Evolutionary conservation across 2,329 filamentous ascomycete genomes (phyloP).

Genomic region (Knoxdaviesia proteae): DNA sequence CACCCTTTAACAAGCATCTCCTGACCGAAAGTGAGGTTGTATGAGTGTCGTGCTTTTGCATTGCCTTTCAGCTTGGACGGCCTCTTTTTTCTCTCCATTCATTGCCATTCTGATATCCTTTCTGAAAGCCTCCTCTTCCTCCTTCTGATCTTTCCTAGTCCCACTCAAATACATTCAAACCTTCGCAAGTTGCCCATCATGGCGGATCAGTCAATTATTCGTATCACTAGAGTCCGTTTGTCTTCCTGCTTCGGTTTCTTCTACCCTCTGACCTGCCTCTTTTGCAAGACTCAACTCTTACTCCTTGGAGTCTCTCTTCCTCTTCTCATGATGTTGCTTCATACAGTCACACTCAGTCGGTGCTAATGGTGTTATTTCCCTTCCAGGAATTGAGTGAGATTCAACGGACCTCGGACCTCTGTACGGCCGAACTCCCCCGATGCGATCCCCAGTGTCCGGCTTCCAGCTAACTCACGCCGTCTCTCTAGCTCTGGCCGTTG

Average conservation of each 20-base stretch:
- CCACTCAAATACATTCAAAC: too few species aligned
- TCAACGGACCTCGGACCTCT: constrained; percentile 65
- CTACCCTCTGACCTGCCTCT: neutral
- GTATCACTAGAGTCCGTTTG: constrained; percentile 52
- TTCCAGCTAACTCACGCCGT: too few species aligned
- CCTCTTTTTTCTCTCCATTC: neutral
- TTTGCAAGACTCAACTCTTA: neutral
- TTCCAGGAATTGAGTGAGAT: constrained; percentile 64
- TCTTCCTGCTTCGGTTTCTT: neutral
- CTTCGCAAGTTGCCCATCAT: constrained; percentile 19
- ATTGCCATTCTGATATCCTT: too few species aligned
- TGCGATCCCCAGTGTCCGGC: too few species aligned
- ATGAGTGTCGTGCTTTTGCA: too few species aligned
- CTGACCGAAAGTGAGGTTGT: neutral
- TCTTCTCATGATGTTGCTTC: too few species aligned
- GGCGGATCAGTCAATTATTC: constrained; percentile 73
- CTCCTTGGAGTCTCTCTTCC: too few species aligned
- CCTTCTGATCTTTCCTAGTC: too few species aligned
- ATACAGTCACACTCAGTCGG: neutral
- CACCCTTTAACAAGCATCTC: neutral
- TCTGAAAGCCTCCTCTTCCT: too few species aligned
- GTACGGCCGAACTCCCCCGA: constrained; percentile 25
- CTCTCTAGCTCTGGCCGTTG: constrained; percentile 55
- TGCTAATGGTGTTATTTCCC: neutral
- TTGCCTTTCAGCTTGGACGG: neutral